A percentile compares a stretch with the other conserved stretches of the same genome.
Evolutionary conservation across 2,329 filamentous ascomycete species (phyloP).

Genomic region (Teratosphaeria gauchensis): DNA sequence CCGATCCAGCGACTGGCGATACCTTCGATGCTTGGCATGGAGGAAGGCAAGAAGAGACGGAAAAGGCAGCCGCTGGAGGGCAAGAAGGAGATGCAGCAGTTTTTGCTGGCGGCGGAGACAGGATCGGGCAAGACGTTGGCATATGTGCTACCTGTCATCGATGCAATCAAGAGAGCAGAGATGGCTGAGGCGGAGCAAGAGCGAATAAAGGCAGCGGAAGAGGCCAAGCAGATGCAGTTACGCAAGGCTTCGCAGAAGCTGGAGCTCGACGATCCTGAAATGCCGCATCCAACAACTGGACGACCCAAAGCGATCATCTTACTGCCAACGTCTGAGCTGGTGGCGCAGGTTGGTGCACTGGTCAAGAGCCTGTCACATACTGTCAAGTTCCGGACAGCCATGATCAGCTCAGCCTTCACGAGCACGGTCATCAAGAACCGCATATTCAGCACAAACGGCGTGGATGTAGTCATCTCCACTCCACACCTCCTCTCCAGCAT

Average conservation of each 20-base stretch:
- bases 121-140: conserved; percentile 95
- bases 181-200: conserved; percentile 44
- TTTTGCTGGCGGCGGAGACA: conserved; percentile 86
- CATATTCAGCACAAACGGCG: conserved; percentile 68
- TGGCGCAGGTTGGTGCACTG: conserved; percentile 72
- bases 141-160: conserved; percentile 74
- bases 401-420: conserved; percentile 68
- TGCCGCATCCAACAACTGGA: conserved; percentile 63
- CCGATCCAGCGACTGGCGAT: conserved; percentile 86
- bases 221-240: conserved; percentile 17
- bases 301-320: conserved; percentile 77
- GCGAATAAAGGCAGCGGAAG: conserved; percentile 16
- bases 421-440: conserved; percentile 73
- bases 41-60: conserved; percentile 29
- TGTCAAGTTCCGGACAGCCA: conserved; percentile 75
- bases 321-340: conserved; percentile 85
- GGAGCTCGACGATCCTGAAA: conserved; percentile 52
- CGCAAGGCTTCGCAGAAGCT: conserved; percentile 38
- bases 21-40: conserved; percentile 61
- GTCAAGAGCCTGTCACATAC: conserved; percentile 75
- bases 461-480: conserved; percentile 80
- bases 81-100: conserved; percentile 46
- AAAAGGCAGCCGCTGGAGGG: conserved; percentile 19
- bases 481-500: conserved; percentile 85
- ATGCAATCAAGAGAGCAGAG: conserved; percentile 69